These are phyloP conservation scores for Sarcocystis neurona DNA, from an alignment of 169 alveolate genomes.

Conservation along the genomic window DNA sequence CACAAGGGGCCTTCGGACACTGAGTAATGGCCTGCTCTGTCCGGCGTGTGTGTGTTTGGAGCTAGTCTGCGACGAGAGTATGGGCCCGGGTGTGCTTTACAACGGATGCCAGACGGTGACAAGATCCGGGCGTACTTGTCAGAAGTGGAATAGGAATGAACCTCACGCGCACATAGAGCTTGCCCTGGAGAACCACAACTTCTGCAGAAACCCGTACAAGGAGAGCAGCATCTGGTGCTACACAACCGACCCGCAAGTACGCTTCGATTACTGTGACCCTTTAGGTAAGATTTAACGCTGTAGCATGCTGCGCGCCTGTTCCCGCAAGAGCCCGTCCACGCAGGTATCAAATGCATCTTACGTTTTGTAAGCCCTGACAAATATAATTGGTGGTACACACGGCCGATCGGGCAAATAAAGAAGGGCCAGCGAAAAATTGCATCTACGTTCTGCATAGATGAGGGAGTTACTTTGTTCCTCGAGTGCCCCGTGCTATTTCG, in stretches of 20 bases:
- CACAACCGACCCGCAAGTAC: constrained; percentile 51
- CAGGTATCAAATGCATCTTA: too few species aligned
- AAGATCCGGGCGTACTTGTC: constrained; percentile 43
- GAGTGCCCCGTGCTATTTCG: too few species aligned
- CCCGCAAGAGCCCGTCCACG: too few species aligned
- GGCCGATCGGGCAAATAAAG: too few species aligned
- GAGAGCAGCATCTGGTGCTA: constrained; percentile 42
- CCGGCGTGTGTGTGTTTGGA: background rate
- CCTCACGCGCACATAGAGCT: constrained; percentile 41
- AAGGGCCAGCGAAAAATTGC: too few species aligned
- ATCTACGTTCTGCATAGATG: too few species aligned
- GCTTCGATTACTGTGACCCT: constrained; percentile 58
- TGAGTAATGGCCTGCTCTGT: background rate
- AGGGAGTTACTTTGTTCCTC: too few species aligned
- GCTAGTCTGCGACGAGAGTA: constrained; percentile 31
- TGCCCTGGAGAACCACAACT: constrained; percentile 45
- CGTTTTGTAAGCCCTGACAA: too few species aligned
- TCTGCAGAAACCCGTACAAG: constrained; percentile 39
- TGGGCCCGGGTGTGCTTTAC: background rate
- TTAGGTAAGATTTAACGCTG: constrained; percentile 45
- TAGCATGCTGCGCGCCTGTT: too few species aligned
- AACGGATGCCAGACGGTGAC: constrained; percentile 56
- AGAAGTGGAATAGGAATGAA: constrained; percentile 25
- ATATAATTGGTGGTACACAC: too few species aligned
- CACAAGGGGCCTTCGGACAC: too few species aligned